phyloP scores from a whole-genome alignment of 2,329 filamentous ascomycete genomes.

The Trichoderma endophyticum region DNA sequence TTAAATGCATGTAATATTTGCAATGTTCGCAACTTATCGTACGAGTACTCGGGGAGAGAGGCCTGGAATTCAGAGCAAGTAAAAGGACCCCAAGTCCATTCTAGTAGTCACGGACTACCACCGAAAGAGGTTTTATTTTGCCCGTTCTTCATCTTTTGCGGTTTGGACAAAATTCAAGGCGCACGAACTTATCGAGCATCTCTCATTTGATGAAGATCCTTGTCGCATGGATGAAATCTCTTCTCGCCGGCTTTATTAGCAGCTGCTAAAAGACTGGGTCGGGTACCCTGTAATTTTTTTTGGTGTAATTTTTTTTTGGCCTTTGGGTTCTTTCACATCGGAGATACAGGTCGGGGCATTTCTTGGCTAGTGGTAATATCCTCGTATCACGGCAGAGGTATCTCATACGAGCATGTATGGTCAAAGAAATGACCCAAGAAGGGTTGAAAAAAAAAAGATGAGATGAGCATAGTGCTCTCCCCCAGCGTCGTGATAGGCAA shows the following conservation, averaged over 20 bases:
- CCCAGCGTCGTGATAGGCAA: background rate
- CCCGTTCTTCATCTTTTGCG: background rate
- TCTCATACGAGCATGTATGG: background rate
- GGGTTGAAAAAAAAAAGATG: background rate
- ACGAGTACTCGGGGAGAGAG: background rate
- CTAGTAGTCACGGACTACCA: background rate
- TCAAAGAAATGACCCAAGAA: background rate
- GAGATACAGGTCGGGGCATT: slow-evolving; percentile 14
- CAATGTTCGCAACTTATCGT: background rate
- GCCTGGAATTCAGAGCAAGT: background rate
- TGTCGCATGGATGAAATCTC: slow-evolving; percentile 11
- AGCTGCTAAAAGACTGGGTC: slow-evolving; percentile 17
- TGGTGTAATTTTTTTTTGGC: background rate
- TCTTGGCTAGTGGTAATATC: background rate
- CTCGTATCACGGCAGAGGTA: slow-evolving; percentile 1
- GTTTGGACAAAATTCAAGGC: background rate
- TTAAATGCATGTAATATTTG: background rate
- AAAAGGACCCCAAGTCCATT: background rate
- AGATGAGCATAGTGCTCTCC: background rate
- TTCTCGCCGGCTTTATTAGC: slow-evolving; percentile 12
- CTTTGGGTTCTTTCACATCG: background rate
- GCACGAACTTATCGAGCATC: slow-evolving; percentile 8
- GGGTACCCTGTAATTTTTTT: slow-evolving; percentile 6
- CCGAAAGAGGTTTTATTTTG: background rate
- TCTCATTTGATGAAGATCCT: slow-evolving; percentile 17